A percentile compares a stretch with the other conserved stretches of the same genome.
Conservation (phyloP, 495 filamentous ascomycete genomes). For the Terfezia claveryi region DNA sequence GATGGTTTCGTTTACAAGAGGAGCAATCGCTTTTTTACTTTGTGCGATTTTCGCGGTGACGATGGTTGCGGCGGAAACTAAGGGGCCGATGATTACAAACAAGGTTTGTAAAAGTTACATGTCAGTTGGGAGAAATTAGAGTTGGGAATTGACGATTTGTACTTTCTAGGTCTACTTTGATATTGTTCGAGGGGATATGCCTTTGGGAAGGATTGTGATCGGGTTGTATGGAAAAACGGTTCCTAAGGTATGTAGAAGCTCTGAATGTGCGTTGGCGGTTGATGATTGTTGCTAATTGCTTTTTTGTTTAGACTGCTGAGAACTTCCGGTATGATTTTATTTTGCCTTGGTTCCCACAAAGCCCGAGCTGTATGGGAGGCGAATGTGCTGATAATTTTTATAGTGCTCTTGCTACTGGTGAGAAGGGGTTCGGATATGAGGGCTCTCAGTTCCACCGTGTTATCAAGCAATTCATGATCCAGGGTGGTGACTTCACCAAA, state of each 20-base stretch:
- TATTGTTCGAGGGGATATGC: constrained; percentile 70
- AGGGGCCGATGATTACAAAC: constrained; percentile 89
- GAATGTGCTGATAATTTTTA: neutral
- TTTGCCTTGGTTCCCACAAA: neutral
- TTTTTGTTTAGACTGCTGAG: constrained; percentile 47
- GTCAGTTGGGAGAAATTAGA: neutral
- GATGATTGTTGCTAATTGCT: neutral
- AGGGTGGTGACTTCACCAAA: constrained; percentile 97
- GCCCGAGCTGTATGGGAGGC: neutral
- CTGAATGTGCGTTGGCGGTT: neutral
- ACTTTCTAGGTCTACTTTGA: constrained; percentile 63
- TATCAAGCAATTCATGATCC: constrained; percentile 98
- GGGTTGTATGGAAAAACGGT: constrained; percentile 96
- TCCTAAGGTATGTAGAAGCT: constrained; percentile 38
- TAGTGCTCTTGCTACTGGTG: constrained; percentile 80
- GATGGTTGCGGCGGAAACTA: constrained; percentile 36
- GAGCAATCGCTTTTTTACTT: constrained; percentile 34
- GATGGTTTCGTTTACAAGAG: neutral
- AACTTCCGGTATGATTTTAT: constrained; percentile 50
- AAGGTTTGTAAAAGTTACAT: constrained; percentile 33
- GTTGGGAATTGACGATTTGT: constrained; percentile 7
- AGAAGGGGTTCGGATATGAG: constrained; percentile 93
- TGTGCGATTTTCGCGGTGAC: constrained; percentile 44
- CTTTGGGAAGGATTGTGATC: constrained; percentile 67
- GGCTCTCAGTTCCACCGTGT: constrained; percentile 95